Base-by-base conservation (phyloP, 2,329 filamentous ascomycete species). In the Calonectria leucothoes region DNA sequence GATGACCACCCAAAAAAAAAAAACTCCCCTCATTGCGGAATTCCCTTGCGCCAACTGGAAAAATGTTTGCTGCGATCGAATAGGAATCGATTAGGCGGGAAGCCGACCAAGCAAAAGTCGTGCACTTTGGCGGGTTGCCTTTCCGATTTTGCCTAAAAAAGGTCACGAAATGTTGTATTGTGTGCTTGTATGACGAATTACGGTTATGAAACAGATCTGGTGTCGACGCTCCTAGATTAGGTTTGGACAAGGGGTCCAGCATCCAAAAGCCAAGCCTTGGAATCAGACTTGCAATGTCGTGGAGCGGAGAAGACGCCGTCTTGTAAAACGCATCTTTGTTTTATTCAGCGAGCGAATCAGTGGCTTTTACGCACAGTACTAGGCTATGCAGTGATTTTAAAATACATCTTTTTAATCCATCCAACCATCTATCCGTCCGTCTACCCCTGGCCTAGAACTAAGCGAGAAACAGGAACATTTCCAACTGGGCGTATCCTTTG, bases 121-220 rank as follows among this genome's bases (percentile, higher is more conserved):
- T 11, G 5, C 35, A 29, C 55, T 27, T 61, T 61, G 33, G 33
- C 23, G 23, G 14, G 4, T 61, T 27, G 33, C 55, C 55, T 27
- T 11, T 15, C 33, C 25, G 14, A 25, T 14, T 12, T 12, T 25
- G 55, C 37, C 55, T n/a, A 23, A 37, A 61, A 52, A 61, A 25
- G 20, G 33, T 39, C 55, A n/a, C 23, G 8, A 39, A 27, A 61
- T 35, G 23, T 61, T 61, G 37, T 25, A 37, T 23, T 35, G 31
- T 17, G n/a, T n/a, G n/a, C n/a, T 39, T 61, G 55, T 61, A 61
- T 37, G 55, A 61, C 39, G 55, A 61, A 61, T 61, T 20, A 61
- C 35, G 55, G 55, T 39, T 39, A 61, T 20, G 55, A 61, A 61
- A 61, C 33, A 35, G 35, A 61, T 61, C 33, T 6, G n/a, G 37